Base-by-base conservation (phyloP, 768 basidiomycete species). In the Mycena filopes region DNA sequence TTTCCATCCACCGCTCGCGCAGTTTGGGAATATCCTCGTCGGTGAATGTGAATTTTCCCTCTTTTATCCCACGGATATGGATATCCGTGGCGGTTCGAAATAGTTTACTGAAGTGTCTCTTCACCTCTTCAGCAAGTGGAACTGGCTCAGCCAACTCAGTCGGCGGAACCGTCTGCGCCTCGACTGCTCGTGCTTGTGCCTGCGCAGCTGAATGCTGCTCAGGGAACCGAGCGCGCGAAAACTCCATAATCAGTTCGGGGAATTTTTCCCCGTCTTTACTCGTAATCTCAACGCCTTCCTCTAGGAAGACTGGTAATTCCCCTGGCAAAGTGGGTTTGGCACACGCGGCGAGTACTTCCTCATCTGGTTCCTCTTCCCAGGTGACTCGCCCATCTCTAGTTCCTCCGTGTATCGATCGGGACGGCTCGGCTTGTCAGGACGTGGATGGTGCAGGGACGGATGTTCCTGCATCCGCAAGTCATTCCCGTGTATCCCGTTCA, bases 1-100 rank as follows among this genome's bases (percentile, higher is more conserved):
- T 40, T 16, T 36, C 51, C 51, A 53, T 53, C 51, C 51, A 53
- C n/a, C 36, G 51, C 7, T 53, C 51, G 8, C 51, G 7, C 18
- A 53, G 21, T 25, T 16, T 8, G 0, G 51, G 51, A 38, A 53
- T 53, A 40, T 53, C 51, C 1, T 26, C 51, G 6, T 40, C 33
- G 4, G n/a, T 46, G 29, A 23, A 16, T 21, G 3, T 36, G 2
- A 5, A 15, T 25, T 23, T 48, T 4, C 47, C 47, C 12, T 3
- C 47, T 28, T 48, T 28, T 26, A 48, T 48, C 15, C 26, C 47
- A 1, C 18, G 3, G 11, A 48, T 9, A 8, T 47, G 46, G 5
- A 23, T 13, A 5, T 47, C 46, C 21, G 46, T 26, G 4, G 25
- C 25, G 15, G 12, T 23, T 3, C 21, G 18, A 15, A 47, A 47